Percentiles rank a stretch among this genome's conserved stretches.
These are phyloP conservation scores for Volvox reticuliferus DNA, from an alignment of 139 green algal species.

Conservation along the genomic window DNA sequence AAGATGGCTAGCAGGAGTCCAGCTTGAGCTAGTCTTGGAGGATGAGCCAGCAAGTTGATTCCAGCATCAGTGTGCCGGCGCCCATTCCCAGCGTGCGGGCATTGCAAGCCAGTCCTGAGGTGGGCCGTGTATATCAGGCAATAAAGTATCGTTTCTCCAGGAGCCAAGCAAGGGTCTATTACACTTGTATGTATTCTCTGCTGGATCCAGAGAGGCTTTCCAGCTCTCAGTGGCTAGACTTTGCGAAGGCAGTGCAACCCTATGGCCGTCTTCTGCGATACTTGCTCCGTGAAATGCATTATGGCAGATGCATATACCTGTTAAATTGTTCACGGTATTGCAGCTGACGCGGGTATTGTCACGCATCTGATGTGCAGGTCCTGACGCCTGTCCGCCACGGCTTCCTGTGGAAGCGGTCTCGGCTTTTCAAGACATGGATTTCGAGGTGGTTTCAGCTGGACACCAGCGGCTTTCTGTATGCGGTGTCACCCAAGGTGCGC, in stretches of 20 bases:
- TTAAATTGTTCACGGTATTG: no score
- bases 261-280: no score
- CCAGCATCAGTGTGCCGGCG: background rate
- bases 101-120: conserved; percentile 12
- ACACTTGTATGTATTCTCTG: no score
- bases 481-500: conserved; percentile 33
- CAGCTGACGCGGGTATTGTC: no score
- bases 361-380: background rate
- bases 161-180: no score
- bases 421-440: conserved; percentile 31
- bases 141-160: no score
- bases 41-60: conserved; percentile 25
- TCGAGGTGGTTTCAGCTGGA: conserved; percentile 40
- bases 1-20: background rate
- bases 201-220: no score
- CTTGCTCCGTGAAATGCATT: no score
- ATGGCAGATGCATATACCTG: no score
- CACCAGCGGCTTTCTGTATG: conserved; percentile 29
- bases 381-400: conserved; percentile 31
- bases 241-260: no score
- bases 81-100: conserved; percentile 13
- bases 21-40: background rate
- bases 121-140: no score
- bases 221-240: no score
- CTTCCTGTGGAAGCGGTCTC: conserved; percentile 41